Evolutionary conservation across 257 asterid genomes (phyloP).

Genomic region (Petunia axillaris): DNA sequence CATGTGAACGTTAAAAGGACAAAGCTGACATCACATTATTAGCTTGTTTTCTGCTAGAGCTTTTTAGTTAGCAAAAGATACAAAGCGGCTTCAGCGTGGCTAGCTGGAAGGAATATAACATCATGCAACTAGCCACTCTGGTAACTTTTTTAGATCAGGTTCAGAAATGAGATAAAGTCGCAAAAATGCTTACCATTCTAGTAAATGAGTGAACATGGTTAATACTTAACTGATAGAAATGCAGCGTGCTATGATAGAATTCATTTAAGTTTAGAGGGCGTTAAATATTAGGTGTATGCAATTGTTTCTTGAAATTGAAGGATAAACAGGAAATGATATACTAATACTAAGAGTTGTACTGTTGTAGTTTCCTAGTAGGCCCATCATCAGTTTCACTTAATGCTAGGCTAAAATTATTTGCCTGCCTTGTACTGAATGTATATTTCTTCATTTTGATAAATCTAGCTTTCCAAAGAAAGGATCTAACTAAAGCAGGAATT

Average conservation of each 20-base stretch:
- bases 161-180: constrained; percentile 10
- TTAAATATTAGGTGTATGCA: neutral
- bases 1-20: neutral
- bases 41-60: neutral
- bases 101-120: neutral
- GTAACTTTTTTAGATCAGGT: neutral
- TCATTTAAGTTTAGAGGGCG: neutral
- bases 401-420: constrained; percentile 6
- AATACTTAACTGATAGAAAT: neutral
- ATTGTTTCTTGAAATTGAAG: constrained; percentile 1
- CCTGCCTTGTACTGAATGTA: neutral
- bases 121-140: neutral
- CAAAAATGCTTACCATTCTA: neutral
- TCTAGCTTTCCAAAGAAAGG: neutral
- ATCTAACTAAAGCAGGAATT: neutral
- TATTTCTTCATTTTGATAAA: constrained; percentile 9
- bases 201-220: neutral
- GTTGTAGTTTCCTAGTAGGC: neutral
- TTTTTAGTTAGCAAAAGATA: neutral
- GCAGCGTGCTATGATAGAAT: neutral
- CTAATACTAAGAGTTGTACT: neutral
- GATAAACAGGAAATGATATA: constrained; percentile 13
- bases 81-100: neutral
- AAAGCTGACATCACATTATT: neutral
- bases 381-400: constrained; percentile 2